These are phyloP conservation scores for Alternaria dauci DNA, from an alignment of 2,329 filamentous ascomycete genomes.

Conservation along the genomic window DNA sequence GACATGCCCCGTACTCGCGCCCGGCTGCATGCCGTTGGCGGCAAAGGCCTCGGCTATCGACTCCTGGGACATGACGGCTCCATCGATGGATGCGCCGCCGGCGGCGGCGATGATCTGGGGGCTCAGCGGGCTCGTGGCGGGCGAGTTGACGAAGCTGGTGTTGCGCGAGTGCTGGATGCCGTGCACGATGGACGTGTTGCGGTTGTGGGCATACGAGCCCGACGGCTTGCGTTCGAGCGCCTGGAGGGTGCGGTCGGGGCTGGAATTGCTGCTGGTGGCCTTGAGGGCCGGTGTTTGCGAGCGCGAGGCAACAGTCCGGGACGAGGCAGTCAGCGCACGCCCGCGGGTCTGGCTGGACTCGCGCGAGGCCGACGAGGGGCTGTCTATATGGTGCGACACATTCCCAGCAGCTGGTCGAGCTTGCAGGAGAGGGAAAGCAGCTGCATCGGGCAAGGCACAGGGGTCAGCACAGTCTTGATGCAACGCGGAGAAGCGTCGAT, in stretches of 20 bases:
- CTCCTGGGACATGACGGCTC: constrained; percentile 52
- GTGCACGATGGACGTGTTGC: constrained; percentile 97
- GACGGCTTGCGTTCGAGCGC: constrained; percentile 60
- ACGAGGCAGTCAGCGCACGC: constrained; percentile 55
- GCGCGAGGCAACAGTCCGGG: constrained; percentile 55
- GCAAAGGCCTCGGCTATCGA: constrained; percentile 49
- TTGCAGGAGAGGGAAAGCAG: constrained; percentile 52
- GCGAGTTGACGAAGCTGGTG: constrained; percentile 82
- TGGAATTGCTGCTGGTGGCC: constrained; percentile 46
- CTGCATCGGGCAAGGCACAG: constrained; percentile 37
- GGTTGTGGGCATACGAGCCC: constrained; percentile 81
- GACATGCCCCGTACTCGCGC: constrained; percentile 20
- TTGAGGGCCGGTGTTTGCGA: constrained; percentile 53
- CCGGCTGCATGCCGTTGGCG: constrained; percentile 37
- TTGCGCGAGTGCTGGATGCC: constrained; percentile 92
- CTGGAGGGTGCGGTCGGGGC: constrained; percentile 47
- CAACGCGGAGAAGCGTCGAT: constrained; percentile 24
- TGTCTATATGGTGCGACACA: constrained; percentile 50
- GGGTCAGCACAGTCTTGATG: constrained; percentile 41
- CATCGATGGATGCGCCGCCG: constrained; percentile 48
- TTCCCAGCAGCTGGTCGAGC: constrained; percentile 49
- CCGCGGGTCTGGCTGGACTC: constrained; percentile 57
- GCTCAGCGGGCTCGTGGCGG: constrained; percentile 81
- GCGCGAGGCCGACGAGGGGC: constrained; percentile 45
- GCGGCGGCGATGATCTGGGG: constrained; percentile 78